Evolutionary conservation across 129 eudicot species (phyloP).

Genomic region (Rutidosis leptorrhynchoides): DNA sequence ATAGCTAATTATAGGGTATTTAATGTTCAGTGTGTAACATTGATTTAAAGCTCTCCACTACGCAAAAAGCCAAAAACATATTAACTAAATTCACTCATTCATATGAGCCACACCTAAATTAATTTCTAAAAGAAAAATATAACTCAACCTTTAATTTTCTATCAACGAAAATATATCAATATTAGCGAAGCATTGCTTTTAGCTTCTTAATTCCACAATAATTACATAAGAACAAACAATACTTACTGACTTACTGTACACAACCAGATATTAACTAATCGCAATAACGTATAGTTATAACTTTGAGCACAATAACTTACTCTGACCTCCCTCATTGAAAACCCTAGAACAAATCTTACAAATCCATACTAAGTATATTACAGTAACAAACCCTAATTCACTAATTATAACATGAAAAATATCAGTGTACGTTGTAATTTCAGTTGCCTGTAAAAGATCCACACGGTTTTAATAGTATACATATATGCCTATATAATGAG

Average conservation of each 20-base stretch:
- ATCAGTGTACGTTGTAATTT: not conserved
- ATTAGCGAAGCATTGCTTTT: not conserved
- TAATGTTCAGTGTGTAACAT: not conserved
- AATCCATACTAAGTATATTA: not conserved
- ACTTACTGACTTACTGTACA: not conserved
- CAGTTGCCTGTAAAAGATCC: not conserved
- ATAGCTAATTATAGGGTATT: not conserved
- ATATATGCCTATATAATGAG: not conserved
- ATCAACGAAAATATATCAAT: not conserved
- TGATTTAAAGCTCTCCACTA: not conserved
- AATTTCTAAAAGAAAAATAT: too few relatives aligned
- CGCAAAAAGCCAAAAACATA: not conserved
- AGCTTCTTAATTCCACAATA: not conserved
- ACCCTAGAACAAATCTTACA: not conserved
- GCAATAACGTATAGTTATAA: not conserved
- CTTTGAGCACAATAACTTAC: not conserved
- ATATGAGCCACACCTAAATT: not conserved
- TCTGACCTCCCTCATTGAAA: not conserved
- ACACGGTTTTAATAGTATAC: not conserved
- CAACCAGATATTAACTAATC: not conserved
- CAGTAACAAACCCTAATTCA: not conserved
- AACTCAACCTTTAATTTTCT: not conserved
- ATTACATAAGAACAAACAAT: not conserved
- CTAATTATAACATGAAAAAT: too few relatives aligned
- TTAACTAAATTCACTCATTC: conserved; percentile 4